Percentiles rank a stretch among this genome's conserved stretches.
Evolutionary conservation across 441 rosid genomes (phyloP).

Genomic region (Pelargonium australe): DNA sequence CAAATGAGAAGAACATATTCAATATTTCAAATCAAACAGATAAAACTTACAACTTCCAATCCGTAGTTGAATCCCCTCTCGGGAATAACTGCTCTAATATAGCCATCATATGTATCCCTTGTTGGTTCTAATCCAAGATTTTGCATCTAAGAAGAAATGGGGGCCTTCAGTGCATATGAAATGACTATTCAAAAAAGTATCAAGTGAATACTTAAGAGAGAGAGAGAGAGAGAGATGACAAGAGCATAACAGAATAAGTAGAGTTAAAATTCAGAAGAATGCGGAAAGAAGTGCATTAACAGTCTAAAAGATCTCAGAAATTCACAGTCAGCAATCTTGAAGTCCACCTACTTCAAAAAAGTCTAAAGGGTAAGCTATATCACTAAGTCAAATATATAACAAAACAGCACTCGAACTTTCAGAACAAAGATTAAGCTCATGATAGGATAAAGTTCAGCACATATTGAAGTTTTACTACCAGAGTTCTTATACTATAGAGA

Average conservation of each 20-base stretch:
- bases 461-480: slow-evolving; percentile 1
- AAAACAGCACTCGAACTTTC: neutral
- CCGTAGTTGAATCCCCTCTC: slow-evolving; percentile 43
- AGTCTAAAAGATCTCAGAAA: slow-evolving; percentile 7
- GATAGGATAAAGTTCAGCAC: slow-evolving; percentile 4
- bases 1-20: slow-evolving; percentile 14
- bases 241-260: neutral
- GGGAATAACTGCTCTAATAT: slow-evolving; percentile 52
- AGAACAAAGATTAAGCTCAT: slow-evolving; percentile 6
- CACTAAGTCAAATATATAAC: neutral
- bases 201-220: slow-evolving; percentile 4
- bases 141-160: slow-evolving; percentile 48
- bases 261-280: neutral
- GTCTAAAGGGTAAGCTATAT: no score
- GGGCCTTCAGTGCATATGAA: slow-evolving; percentile 19
- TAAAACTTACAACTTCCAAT: slow-evolving; percentile 49
- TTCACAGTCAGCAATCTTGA: neutral
- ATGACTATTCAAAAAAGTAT: slow-evolving; percentile 15
- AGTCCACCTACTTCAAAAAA: neutral
- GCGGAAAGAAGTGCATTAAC: neutral
- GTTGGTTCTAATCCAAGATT: slow-evolving; percentile 69
- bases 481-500: slow-evolving; percentile 2
- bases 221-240: neutral
- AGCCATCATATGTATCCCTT: slow-evolving; percentile 52
- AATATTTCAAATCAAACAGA: slow-evolving; percentile 14